Base-by-base conservation (phyloP, 2,329 filamentous ascomycete genomes). In the Sporothrix schenckii region DNA sequence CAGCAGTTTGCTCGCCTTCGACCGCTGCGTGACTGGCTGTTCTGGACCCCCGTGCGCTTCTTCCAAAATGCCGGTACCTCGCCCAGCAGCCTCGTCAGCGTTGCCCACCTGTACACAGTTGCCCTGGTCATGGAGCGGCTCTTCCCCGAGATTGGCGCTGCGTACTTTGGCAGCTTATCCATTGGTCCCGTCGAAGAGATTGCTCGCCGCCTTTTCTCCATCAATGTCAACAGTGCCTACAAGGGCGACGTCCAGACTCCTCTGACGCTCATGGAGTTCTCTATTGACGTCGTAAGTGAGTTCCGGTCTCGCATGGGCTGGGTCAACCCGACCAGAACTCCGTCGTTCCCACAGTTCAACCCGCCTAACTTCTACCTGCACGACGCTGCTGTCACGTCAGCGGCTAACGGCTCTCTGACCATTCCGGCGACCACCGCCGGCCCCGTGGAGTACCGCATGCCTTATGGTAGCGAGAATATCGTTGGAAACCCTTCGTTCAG, bases 1-100 rank as follows among this genome's bases (percentile, higher is more conserved):
- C 89, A 96, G 77, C 92, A 97, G 77, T 98, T 97, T 78, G 91
- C 93, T 76, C 91, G 94, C 74, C 87, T 98, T 13, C 94, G 96
- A 74, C 90, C 92, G 11, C 86, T 99, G 71, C 88, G 94, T 69
- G 92, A 92, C 75, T 97, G 94, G 93, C 87, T 98, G 19, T 97
- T 98, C 81, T 98, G 94, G 93, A 88, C 97, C 69, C 95, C 95
- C 0, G 89, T 97, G 47, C 89, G 89, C 74, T 91, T 94, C 75
- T 85, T 97, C 34, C 91, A 94, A 78, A 88, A 89, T 74, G 91
- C 90, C 61, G 88, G 90, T 66, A 88, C 88, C 49, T 93, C 94
- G 74, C 87, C 92, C 30, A 92, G 88, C 72, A 91, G 93, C 1
- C 85, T 97, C 74, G 85, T 97, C 68, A 89, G 96, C 73, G 89